phyloP scores from a whole-genome alignment of 257 asterid genomes.

The Rubia yunnanensis region DNA sequence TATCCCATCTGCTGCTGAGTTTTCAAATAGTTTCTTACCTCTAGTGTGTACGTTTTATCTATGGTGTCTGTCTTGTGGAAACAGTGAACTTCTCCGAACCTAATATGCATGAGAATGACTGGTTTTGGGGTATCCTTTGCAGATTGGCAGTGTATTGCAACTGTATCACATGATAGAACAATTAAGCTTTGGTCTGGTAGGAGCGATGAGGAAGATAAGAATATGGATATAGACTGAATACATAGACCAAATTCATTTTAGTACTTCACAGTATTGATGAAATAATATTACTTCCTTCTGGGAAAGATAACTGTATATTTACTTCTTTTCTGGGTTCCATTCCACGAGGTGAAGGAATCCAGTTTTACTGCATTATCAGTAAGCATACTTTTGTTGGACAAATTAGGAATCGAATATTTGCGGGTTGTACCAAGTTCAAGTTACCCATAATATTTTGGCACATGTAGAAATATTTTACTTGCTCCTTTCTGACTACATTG shows the following conservation, averaged over 20 bases:
- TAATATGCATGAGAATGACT: neutral
- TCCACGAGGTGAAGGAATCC: neutral
- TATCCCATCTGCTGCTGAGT: neutral
- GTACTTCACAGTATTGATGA: conserved; percentile 1
- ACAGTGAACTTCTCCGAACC: neutral
- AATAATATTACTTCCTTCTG: too few species aligned
- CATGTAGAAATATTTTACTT: too few species aligned
- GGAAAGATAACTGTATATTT: too few species aligned
- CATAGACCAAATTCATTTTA: neutral
- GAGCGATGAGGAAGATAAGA: conserved; percentile 48
- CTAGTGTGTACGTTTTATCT: neutral
- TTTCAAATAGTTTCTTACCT: neutral
- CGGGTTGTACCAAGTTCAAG: neutral
- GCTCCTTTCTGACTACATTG: too few species aligned
- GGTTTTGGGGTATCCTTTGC: conserved; percentile 9
- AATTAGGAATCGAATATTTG: neutral
- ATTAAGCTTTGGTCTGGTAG: conserved; percentile 79
- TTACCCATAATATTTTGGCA: neutral
- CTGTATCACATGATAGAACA: conserved; percentile 91
- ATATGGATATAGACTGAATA: conserved; percentile 58
- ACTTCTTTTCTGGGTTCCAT: neutral
- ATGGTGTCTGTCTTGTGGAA: neutral
- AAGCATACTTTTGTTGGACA: neutral
- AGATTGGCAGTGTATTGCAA: conserved; percentile 75
- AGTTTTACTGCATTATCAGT: neutral